Base-by-base conservation (phyloP, 768 basidiomycete genomes). In the Sarcodon sp. region DNA sequence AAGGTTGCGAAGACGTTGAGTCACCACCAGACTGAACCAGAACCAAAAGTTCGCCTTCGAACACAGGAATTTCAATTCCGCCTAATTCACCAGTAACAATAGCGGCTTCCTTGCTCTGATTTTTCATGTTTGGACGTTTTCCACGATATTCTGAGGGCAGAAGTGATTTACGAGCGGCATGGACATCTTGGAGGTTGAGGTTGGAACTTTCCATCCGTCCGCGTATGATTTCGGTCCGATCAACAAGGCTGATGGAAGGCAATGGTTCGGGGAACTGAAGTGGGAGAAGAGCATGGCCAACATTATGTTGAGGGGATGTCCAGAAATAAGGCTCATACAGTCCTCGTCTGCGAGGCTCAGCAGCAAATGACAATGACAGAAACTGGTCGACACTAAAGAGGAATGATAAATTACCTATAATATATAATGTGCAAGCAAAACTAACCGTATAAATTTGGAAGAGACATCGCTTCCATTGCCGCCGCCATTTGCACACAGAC, bases 291-390 rank as follows among this genome's bases (percentile, higher is more conserved):
- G 73, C 71, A 33, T 76, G 66, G 41, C 68, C 69, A 2, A 68
- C 65, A 8, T 61, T 54, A 16, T 64, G 61, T 0, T 68, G 57
- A 13, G 57, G 47, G 35, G 67, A 60, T 6, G 59, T 50, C 85
- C 85, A 89, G 63, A 81, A 87, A 54, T 80, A 76, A 0, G 85
- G 83, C 53, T 87, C 84, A 48, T 85, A 88, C 1, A 82, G 63
- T 7, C 83, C 83, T 59, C 73, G 79, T n/a, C 79, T 70, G 16
- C 80, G 73, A 6, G 85, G 78, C 55, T 90, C 87, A 12, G 81
- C 77, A 35, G 83, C 77, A 33, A 87, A 61, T 2, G 87, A 89
- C 15, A 87, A 67, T 0, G 82, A 77, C 75, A 81, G 83, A 55
- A 87, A 88, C 51, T 85, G 83, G 21, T 85, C 85, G 51, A 83